These are phyloP conservation scores for Fusarium pilosicola DNA, from an alignment of 2,329 filamentous ascomycete species.

Conservation along the genomic window DNA sequence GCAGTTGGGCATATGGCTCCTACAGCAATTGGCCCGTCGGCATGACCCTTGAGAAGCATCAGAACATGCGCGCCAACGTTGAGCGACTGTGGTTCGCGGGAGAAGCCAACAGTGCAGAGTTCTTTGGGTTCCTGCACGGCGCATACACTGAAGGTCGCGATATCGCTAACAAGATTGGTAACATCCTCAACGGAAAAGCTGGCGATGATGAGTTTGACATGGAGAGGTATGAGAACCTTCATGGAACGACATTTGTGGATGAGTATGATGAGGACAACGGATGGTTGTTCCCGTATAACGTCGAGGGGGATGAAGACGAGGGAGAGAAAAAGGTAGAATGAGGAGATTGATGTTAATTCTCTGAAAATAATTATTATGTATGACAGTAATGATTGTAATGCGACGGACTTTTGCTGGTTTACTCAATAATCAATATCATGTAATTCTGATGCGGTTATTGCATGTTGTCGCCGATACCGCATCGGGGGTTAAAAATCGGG, in stretches of 20 bases:
- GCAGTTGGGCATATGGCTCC: slow-evolving; percentile 63
- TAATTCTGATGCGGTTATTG: neutral
- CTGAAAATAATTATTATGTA: neutral
- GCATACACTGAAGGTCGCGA: slow-evolving; percentile 67
- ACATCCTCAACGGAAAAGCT: slow-evolving; percentile 19
- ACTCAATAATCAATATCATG: neutral
- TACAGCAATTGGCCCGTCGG: slow-evolving; percentile 76
- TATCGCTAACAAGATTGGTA: slow-evolving; percentile 56
- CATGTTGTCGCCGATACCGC: neutral
- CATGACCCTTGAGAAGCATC: slow-evolving; percentile 71
- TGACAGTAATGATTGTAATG: neutral
- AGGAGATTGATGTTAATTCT: neutral
- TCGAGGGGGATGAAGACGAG: neutral
- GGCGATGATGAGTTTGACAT: slow-evolving; percentile 21
- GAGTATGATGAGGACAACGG: slow-evolving; percentile 31
- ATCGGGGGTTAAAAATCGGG: neutral
- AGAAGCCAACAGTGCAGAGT: slow-evolving; percentile 69
- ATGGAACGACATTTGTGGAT: slow-evolving; percentile 27
- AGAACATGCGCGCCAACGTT: slow-evolving; percentile 74
- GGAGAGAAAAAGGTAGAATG: neutral
- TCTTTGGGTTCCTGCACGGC: slow-evolving; percentile 74
- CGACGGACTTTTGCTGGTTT: neutral
- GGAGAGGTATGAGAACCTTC: slow-evolving; percentile 22
- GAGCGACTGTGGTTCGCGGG: slow-evolving; percentile 72
- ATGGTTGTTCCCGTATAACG: slow-evolving; percentile 18